Base-by-base conservation (phyloP, 108 stramenopile genomes). In the Pseudonitzschia delicatissima region DNA sequence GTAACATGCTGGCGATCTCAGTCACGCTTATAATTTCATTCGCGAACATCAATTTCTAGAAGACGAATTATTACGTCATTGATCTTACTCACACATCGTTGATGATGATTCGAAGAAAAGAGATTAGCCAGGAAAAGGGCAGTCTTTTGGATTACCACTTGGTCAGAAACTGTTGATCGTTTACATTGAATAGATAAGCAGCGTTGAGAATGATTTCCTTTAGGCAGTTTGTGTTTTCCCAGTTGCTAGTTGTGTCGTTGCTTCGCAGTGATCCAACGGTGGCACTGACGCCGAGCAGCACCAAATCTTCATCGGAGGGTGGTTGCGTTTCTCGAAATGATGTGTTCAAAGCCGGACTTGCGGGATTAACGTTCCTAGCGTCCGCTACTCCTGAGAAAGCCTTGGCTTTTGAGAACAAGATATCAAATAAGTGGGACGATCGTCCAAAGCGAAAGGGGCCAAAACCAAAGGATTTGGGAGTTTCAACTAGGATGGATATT, bases 401-500 rank as follows among this genome's bases (percentile, higher is more conserved):
- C 4, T 28, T 35, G 63, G 87, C 85, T 15, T 93, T 93, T 67
- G 76, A 77, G 5, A 93, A 93, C 73, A 88, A 88, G 47, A 85
- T 93, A 44, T 84, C 83, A 18, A 72, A 66, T 48, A 76, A 93
- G 44, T 93, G 88, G 63, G 84, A 89, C 67, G 89, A 89, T 71
- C 77, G 92, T n/a, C 92, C 92, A 7, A 93, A 91, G 45, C 81
- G 77, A 64, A 69, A 77, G 29, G 92, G 92, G 42, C 70, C 92
- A 20, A 57, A 87, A 73, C 88, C 90, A 5, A 85, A 77, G 27
- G 90, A 85, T 62, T 76, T 94, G 0, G 93, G 93, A 9, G 78
- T 94, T 9, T 60, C 59, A 0, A 77, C 17, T 8, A 74, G 88
- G 32, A 80, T 66, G 57, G 83, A 87, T 53, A 71, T 87, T 62